Evolutionary conservation across 192 early-diverging fungal genomes (phyloP).

Genomic region (Kappamyces sp.): DNA sequence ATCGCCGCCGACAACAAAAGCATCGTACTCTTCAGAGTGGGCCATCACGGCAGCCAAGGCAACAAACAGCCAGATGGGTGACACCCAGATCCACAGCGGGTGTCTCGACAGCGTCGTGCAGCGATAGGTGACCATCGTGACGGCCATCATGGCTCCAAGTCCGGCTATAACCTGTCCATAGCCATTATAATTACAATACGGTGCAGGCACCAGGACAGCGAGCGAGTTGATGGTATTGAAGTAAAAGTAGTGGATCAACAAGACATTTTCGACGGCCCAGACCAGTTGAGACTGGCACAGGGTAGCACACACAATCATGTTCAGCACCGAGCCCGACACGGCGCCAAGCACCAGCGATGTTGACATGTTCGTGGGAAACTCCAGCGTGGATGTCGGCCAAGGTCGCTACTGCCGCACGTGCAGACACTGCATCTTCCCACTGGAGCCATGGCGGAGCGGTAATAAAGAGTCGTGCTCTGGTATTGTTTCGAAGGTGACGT

Average conservation of each 20-base stretch:
- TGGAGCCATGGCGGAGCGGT: no score
- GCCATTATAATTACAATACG: neutral
- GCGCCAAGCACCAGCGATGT: neutral
- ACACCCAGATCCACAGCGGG: neutral
- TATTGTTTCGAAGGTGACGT: no score
- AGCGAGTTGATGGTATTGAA: conserved; percentile 1
- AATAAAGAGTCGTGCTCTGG: no score
- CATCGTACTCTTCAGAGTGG: no score
- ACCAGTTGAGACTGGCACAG: neutral
- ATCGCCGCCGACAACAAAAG: no score
- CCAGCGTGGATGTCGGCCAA: conserved; percentile 1
- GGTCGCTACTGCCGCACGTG: neutral
- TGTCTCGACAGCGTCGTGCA: neutral
- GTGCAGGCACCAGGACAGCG: neutral
- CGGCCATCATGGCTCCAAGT: neutral
- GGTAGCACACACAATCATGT: neutral
- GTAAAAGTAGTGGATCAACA: conserved; percentile 6
- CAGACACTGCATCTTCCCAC: no score
- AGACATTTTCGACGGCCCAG: neutral
- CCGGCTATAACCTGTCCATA: neutral
- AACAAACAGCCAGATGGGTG: neutral
- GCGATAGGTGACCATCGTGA: neutral
- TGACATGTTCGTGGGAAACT: neutral
- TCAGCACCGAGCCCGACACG: neutral
- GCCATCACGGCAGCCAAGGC: neutral